Percentiles rank a stretch among this genome's conserved stretches.
Evolutionary conservation across 2,329 filamentous ascomycete species (phyloP).

Genomic region (Diaporthe eres): DNA sequence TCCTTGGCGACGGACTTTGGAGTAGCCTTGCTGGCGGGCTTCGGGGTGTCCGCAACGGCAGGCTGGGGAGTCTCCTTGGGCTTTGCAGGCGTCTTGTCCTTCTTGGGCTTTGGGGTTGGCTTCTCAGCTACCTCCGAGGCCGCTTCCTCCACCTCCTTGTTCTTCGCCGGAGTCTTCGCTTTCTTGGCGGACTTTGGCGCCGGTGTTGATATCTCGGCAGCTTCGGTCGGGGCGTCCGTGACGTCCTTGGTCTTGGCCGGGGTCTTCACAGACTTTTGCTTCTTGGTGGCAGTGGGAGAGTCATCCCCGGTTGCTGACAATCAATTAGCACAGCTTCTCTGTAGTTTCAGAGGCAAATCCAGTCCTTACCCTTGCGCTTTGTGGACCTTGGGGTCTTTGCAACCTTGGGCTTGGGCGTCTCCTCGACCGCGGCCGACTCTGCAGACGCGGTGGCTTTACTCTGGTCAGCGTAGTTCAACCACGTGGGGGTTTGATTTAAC

Average conservation of each 20-base stretch:
- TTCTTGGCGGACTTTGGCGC: conserved; percentile 39
- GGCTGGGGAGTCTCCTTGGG: conserved; percentile 18
- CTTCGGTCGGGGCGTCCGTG: conserved; percentile 22
- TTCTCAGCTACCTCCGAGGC: conserved; percentile 8
- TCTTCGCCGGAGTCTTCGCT: conserved; percentile 35
- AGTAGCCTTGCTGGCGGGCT: conserved; percentile 23
- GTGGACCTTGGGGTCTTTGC: conserved; percentile 39
- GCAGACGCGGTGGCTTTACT: conserved; percentile 24
- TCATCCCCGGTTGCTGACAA: conserved; percentile 38
- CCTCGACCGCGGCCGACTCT: conserved; percentile 27
- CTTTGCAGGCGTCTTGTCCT: conserved; percentile 40
- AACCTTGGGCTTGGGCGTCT: conserved; percentile 39
- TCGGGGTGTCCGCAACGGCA: conserved; percentile 25
- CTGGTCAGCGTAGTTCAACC: conserved; percentile 17
- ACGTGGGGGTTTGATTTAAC: not conserved
- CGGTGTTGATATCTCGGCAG: conserved; percentile 18
- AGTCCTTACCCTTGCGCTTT: conserved; percentile 41
- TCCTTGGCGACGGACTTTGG: conserved; percentile 27
- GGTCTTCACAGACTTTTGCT: conserved; percentile 40
- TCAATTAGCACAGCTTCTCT: not conserved
- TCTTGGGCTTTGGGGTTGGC: conserved; percentile 37
- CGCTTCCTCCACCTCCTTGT: conserved; percentile 18
- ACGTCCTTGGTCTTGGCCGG: conserved; percentile 30
- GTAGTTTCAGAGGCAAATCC: not conserved
- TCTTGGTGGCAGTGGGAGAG: conserved; percentile 39